phyloP scores from a whole-genome alignment of 2,329 filamentous ascomycete genomes.

The Fusarium avenaceum region DNA sequence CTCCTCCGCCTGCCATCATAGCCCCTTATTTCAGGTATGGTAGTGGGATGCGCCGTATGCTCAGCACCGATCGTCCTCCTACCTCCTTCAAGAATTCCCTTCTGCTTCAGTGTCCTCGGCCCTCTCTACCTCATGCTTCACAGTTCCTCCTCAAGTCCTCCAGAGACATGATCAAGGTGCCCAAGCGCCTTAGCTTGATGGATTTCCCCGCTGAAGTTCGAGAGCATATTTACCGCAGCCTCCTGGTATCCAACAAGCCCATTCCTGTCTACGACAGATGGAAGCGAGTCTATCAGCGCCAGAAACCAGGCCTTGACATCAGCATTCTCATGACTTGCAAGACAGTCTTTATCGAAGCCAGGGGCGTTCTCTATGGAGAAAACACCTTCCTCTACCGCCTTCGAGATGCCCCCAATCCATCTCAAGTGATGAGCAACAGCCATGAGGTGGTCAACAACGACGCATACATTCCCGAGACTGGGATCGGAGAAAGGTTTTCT shows the following conservation, averaged over 20 bases:
- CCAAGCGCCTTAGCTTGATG: conserved; percentile 21
- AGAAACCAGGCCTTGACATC: conserved; percentile 51
- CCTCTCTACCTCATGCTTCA: not conserved
- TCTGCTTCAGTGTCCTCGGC: not conserved
- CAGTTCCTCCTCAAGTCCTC: not conserved
- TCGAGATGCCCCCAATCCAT: conserved; percentile 52
- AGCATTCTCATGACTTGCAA: conserved; percentile 56
- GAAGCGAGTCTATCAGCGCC: conserved; percentile 51
- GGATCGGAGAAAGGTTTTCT: not conserved
- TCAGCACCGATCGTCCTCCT: not conserved
- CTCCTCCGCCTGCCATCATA: conserved; percentile 30
- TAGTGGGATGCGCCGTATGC: not conserved
- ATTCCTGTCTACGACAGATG: conserved; percentile 55
- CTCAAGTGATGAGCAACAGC: conserved; percentile 35
- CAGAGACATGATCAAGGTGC: not conserved
- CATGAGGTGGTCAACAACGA: conserved; percentile 34
- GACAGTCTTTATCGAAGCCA: conserved; percentile 55
- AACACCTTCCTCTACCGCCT: conserved; percentile 64
- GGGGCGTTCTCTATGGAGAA: conserved; percentile 60
- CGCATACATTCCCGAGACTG: conserved; percentile 15
- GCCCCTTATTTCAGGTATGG: not conserved
- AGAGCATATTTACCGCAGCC: conserved; percentile 49
- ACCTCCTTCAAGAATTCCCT: not conserved
- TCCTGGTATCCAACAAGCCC: conserved; percentile 51
- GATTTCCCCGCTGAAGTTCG: conserved; percentile 51